A percentile compares a stretch with the other conserved stretches of the same genome.
These are phyloP conservation scores for Alternaria infectoria DNA, from an alignment of 2,329 filamentous ascomycete genomes.

Conservation along the genomic window DNA sequence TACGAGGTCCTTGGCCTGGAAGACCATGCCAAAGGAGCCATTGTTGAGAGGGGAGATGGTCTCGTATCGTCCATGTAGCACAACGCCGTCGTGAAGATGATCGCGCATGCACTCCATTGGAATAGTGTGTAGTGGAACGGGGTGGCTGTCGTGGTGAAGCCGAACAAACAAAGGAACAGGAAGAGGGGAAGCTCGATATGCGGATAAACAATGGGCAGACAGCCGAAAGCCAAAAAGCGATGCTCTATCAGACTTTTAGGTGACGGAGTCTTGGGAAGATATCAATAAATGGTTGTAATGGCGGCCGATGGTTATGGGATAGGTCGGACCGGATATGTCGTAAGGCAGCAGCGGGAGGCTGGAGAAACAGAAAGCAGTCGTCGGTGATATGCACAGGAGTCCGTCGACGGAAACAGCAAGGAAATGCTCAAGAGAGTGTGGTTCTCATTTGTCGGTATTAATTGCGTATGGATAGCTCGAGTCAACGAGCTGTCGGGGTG, in stretches of 20 bases:
- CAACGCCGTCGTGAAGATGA: constrained; percentile 76
- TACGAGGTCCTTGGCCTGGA: constrained; percentile 80
- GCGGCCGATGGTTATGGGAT: constrained; percentile 26
- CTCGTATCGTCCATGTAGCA: constrained; percentile 88
- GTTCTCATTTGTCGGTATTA: constrained; percentile 53
- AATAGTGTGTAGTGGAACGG: constrained; percentile 21
- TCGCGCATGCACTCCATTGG: constrained; percentile 86
- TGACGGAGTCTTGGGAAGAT: constrained; percentile 40
- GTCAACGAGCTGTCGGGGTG: constrained; percentile 47
- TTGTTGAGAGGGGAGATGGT: constrained; percentile 95
- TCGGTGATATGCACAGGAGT: constrained; percentile 50
- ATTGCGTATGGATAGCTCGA: constrained; percentile 47
- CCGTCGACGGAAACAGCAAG: constrained; percentile 50
- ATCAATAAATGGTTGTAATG: constrained; percentile 44
- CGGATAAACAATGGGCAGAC: constrained; percentile 45
- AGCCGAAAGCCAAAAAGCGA: constrained; percentile 43
- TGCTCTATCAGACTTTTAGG: constrained; percentile 49
- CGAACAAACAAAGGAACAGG: constrained; percentile 29
- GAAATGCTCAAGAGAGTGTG: constrained; percentile 53
- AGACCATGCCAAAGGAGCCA: constrained; percentile 98
- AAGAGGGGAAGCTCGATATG: constrained; percentile 31
- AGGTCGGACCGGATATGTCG: constrained; percentile 31
- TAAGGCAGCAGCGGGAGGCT: constrained; percentile 37
- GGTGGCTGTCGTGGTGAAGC: constrained; percentile 34
- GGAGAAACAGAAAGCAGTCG: constrained; percentile 39